Conservation (phyloP, 1,139 yeast genomes). For the Barnettozyma hawaiiensis region DNA sequence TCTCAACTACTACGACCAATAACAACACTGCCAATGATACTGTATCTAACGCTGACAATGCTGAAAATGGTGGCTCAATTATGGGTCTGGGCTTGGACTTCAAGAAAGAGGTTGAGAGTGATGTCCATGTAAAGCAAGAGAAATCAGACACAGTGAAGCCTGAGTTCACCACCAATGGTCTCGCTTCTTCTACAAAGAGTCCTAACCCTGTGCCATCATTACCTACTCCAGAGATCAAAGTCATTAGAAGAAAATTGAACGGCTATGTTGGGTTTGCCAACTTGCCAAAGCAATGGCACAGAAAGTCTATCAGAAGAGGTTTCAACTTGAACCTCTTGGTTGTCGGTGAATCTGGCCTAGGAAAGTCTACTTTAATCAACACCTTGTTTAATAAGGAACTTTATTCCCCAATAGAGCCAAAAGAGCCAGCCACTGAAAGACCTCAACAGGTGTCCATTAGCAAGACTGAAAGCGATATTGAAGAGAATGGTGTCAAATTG, state of each 20-base stretch:
- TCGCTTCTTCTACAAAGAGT: neutral
- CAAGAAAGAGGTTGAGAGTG: slow-evolving; percentile 2
- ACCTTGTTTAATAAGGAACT: slow-evolving; percentile 82
- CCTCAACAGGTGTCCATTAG: slow-evolving; percentile 50
- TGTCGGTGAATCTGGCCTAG: slow-evolving; percentile 89
- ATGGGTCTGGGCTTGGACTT: slow-evolving; percentile 12
- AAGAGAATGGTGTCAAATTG: slow-evolving; percentile 89
- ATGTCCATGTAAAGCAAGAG: slow-evolving; percentile 6
- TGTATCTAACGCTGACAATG: neutral
- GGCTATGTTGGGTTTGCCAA: slow-evolving; percentile 98
- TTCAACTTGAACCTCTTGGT: slow-evolving; percentile 84
- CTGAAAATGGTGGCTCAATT: neutral
- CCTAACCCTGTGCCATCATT: neutral
- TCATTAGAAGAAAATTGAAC: slow-evolving; percentile 76
- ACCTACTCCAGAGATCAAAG: slow-evolving; percentile 37
- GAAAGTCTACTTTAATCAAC: slow-evolving; percentile 88
- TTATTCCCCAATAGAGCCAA: slow-evolving; percentile 36
- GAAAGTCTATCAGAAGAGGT: slow-evolving; percentile 92
- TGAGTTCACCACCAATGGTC: neutral
- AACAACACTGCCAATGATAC: neutral
- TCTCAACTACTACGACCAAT: neutral
- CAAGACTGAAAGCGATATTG: slow-evolving; percentile 67
- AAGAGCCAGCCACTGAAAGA: slow-evolving; percentile 26
- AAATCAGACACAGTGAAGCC: neutral
- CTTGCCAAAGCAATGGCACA: slow-evolving; percentile 98